Conservation (phyloP, 2,329 filamentous ascomycete genomes). For the Lachnellula hyalina region DNA sequence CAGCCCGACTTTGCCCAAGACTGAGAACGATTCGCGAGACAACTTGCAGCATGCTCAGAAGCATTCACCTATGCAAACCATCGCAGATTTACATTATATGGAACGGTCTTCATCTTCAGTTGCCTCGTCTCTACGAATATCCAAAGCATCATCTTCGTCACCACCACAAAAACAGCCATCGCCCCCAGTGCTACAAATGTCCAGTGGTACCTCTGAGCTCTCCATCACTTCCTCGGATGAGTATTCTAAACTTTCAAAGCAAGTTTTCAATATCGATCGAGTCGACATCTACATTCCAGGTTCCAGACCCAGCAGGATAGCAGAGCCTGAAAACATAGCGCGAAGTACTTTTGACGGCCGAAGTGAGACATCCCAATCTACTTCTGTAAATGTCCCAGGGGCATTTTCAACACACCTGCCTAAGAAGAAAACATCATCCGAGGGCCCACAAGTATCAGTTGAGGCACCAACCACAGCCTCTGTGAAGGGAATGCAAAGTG, state of each 20-base stretch:
- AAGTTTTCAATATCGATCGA: slow-evolving; percentile 32
- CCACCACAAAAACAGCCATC: slow-evolving; percentile 4
- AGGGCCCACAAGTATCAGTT: background rate
- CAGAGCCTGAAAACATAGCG: slow-evolving; percentile 7
- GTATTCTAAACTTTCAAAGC: slow-evolving; percentile 28
- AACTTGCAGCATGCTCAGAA: slow-evolving; percentile 25
- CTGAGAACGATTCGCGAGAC: slow-evolving; percentile 12
- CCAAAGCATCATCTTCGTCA: slow-evolving; percentile 8
- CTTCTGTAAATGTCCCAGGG: slow-evolving; percentile 52
- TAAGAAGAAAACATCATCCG: slow-evolving; percentile 8
- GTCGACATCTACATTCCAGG: slow-evolving; percentile 32
- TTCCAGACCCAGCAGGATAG: background rate
- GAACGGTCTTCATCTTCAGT: slow-evolving; percentile 6
- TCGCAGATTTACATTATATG: background rate
- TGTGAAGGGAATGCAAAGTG: slow-evolving; percentile 1
- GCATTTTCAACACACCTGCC: slow-evolving; percentile 49
- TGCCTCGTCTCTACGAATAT: slow-evolving; percentile 4
- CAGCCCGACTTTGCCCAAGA: slow-evolving; percentile 14
- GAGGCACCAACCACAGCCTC: background rate
- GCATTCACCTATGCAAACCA: slow-evolving; percentile 1
- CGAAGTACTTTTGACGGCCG: slow-evolving; percentile 19
- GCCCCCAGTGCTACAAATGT: slow-evolving; percentile 16
- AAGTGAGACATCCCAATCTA: slow-evolving; percentile 24
- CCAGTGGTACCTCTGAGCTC: slow-evolving; percentile 23
- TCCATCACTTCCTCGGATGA: slow-evolving; percentile 26